A percentile compares a stretch with the other conserved stretches of the same genome.
These are phyloP conservation scores for Lithohypha guttulata DNA, from an alignment of 2,329 filamentous ascomycete genomes.

Conservation along the genomic window DNA sequence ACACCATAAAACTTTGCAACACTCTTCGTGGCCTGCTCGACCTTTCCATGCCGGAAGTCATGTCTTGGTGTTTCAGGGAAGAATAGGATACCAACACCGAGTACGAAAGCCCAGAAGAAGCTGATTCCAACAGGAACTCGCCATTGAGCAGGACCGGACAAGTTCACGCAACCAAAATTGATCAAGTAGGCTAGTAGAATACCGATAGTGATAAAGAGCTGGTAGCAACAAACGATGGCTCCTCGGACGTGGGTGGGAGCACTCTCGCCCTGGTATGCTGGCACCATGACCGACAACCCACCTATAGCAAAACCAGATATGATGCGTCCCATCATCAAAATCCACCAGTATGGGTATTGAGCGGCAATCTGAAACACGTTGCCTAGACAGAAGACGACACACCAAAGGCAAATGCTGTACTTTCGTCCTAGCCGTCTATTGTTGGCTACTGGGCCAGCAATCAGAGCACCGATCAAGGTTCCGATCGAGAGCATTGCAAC, in stretches of 20 bases:
- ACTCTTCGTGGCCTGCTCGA: conserved; percentile 41
- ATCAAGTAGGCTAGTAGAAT: conserved; percentile 39
- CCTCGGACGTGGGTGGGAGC: conserved; percentile 37
- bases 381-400: conserved; percentile 28
- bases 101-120: conserved; percentile 33
- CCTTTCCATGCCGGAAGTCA: conserved; percentile 28
- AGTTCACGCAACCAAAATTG: conserved; percentile 35
- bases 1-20: conserved; percentile 48
- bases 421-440: conserved; percentile 28
- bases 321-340: conserved; percentile 29
- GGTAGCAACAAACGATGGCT: conserved; percentile 36
- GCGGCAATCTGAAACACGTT: conserved; percentile 34
- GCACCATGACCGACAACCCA: conserved; percentile 31
- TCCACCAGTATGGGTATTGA: conserved; percentile 26
- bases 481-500: conserved; percentile 16
- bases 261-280: conserved; percentile 31
- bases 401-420: conserved; percentile 31
- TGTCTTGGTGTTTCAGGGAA: conserved; percentile 48
- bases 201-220: conserved; percentile 32
- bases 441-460: conserved; percentile 41
- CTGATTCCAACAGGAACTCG: conserved; percentile 4
- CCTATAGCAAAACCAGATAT: conserved; percentile 34
- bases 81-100: conserved; percentile 45
- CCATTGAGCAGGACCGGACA: conserved; percentile 27
- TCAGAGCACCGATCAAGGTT: conserved; percentile 41